Evolutionary conservation across 225 moss, liverwort and hornwort species (phyloP).

Genomic region (Pleurozium schreberi): DNA sequence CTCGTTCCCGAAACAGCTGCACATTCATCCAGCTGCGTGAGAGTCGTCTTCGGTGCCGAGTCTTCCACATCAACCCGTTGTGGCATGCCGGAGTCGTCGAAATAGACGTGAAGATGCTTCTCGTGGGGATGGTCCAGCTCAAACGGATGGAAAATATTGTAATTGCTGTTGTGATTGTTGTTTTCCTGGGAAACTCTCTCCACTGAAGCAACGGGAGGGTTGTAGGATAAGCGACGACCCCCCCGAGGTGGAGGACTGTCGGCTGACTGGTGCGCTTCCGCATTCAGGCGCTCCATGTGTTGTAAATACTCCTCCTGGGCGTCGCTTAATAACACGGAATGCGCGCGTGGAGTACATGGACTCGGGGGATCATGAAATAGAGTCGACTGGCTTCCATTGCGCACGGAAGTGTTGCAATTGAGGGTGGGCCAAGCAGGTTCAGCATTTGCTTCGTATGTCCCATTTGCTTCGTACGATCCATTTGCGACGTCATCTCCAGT

Average conservation of each 20-base stretch:
- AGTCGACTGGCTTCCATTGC: not conserved
- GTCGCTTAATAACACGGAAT: not conserved
- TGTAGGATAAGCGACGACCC: slow-evolving; percentile 10
- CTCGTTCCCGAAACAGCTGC: not conserved
- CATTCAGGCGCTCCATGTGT: slow-evolving; percentile 8
- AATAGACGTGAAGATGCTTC: slow-evolving; percentile 6
- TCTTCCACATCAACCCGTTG: not conserved
- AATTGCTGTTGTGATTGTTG: not conserved
- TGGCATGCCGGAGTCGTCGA: not conserved
- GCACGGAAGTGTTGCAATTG: not conserved
- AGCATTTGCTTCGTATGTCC: not conserved
- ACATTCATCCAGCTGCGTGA: not conserved
- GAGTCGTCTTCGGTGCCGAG: not conserved
- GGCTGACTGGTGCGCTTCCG: not conserved
- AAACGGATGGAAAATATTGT: not conserved
- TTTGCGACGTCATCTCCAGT: not conserved
- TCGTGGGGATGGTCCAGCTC: not conserved
- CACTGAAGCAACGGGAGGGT: not conserved
- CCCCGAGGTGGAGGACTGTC: slow-evolving; percentile 4
- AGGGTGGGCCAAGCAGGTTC: slow-evolving; percentile 4
- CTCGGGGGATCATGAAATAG: not conserved
- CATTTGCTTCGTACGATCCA: not conserved
- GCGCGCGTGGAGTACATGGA: slow-evolving; percentile 4
- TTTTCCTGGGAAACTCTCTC: not conserved
- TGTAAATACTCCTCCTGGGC: slow-evolving; percentile 8